phyloP scores from a whole-genome alignment of 2,329 filamentous ascomycete species.

The Hymenoscyphus occultus region DNA sequence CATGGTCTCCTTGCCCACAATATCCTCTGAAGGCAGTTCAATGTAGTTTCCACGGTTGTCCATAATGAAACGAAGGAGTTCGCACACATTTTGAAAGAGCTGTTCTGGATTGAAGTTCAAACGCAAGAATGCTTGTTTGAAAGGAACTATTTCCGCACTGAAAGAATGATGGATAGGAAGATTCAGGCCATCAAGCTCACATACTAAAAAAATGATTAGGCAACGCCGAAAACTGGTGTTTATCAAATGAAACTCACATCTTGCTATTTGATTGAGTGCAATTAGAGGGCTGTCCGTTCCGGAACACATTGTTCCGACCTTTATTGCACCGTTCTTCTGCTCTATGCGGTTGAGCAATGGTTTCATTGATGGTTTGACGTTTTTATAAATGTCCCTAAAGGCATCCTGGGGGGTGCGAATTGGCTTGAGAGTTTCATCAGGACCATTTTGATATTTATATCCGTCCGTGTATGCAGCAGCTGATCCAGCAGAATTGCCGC shows the following conservation, averaged over 20 bases:
- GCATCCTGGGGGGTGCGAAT: background rate
- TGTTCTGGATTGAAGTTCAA: conserved; percentile 52
- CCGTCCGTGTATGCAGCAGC: background rate
- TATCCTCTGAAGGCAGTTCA: conserved; percentile 26
- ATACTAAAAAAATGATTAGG: background rate
- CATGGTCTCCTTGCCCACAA: conserved; percentile 36
- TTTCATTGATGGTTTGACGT: background rate
- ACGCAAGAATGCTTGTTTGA: conserved; percentile 63
- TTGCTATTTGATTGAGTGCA: conserved; percentile 55
- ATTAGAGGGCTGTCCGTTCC: conserved; percentile 74
- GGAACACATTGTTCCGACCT: conserved; percentile 71
- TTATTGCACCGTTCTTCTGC: conserved; percentile 34
- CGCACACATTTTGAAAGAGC: conserved; percentile 58
- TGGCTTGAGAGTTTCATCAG: conserved; percentile 9
- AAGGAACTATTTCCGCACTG: conserved; percentile 60
- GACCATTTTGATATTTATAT: conserved; percentile 11
- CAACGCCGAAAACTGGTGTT: background rate
- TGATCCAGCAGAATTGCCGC: background rate
- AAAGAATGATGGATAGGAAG: conserved; percentile 51
- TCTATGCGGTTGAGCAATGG: background rate
- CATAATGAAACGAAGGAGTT: conserved; percentile 43
- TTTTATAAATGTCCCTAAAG: conserved; percentile 4
- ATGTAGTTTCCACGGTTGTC: conserved; percentile 13
- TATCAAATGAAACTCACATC: conserved; percentile 37
- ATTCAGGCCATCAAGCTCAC: background rate